Base-by-base conservation (phyloP, 2,329 filamentous ascomycete species). In the Rhynchosporium agropyri region DNA sequence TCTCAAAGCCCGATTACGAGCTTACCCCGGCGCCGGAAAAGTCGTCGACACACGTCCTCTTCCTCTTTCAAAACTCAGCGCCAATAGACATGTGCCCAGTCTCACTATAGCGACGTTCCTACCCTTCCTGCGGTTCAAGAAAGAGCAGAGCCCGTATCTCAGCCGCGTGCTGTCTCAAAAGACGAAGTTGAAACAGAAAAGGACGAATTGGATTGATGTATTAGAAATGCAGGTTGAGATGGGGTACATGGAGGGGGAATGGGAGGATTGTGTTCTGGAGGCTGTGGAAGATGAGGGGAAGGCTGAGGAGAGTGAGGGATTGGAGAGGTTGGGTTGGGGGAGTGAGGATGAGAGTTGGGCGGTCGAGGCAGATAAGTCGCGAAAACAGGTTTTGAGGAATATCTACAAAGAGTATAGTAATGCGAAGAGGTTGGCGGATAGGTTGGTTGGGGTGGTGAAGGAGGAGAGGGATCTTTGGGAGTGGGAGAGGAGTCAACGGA, bases 101-200 rank as follows among this genome's bases (percentile, higher is more conserved):
- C 26, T 77, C 1, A 77, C 82, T 38, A 80, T 83, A 3, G 80
- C 86, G 2, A 78, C 80, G 2, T 80, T 80, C 31, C 75, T 87
- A 29, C 84, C 89, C 0, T 89, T 92, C 70, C 74, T 94, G 33
- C 84, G 90, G 42, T 75, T 88, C 50, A 81, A 78, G 65, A 90
- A 89, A 73, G 86, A 87, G 4, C 88, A 92, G 73, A 82, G 87
- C 2, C 72, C 73, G 0, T 75, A 76, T n/a, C 75, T 93, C 26
- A 83, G 80, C n/a, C 77, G 82, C 8, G 79, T 88, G 15, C 70
- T 93, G 2, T 77, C 79, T 9, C 77, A 83, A 56, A 84, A 84
- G 69, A 74, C 82, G 20, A 64, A 72, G 3, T 72, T 76, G 45
- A 80, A 81, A n/a, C 75, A 79, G 49, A 72, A 73, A 50, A 76